phyloP scores from a whole-genome alignment of 1,284 basidiomycete genomes.

The Naganishia sp. region DNA sequence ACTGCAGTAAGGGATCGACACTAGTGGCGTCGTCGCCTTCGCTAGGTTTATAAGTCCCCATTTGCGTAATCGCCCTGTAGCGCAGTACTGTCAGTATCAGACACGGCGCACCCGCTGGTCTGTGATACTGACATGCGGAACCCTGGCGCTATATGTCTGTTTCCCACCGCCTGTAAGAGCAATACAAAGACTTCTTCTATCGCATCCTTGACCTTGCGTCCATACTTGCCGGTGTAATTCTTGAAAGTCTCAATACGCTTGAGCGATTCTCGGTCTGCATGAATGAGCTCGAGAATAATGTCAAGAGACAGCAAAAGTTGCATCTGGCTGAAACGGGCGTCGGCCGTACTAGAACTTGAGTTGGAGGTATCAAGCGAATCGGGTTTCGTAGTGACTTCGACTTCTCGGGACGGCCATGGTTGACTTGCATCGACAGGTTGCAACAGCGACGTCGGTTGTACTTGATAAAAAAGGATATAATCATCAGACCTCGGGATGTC shows the following conservation, averaged over 20 bases:
- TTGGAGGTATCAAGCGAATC: background rate
- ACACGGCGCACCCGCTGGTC: conserved; percentile 2
- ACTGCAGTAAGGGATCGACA: conserved; percentile 89
- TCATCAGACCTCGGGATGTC: too few relatives aligned
- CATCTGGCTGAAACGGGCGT: conserved; percentile 56
- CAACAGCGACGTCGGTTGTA: conserved; percentile 2
- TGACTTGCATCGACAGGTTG: conserved; percentile 12
- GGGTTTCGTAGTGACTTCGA: background rate
- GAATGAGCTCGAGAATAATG: conserved; percentile 85
- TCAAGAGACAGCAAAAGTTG: conserved; percentile 90
- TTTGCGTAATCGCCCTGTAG: conserved; percentile 75
- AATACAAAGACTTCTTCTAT: conserved; percentile 91
- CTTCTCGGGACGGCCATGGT: background rate
- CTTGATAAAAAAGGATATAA: background rate
- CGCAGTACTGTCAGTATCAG: conserved; percentile 2
- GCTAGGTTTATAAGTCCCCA: conserved; percentile 81
- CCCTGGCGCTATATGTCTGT: conserved; percentile 80
- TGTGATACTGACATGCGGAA: conserved; percentile 68
- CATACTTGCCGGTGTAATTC: conserved; percentile 78
- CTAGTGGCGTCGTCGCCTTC: conserved; percentile 74
- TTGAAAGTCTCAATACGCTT: conserved; percentile 90
- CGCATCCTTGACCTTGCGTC: conserved; percentile 76
- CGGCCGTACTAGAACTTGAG: conserved; percentile 7
- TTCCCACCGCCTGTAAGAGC: conserved; percentile 73
- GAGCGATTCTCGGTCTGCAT: conserved; percentile 82